These are phyloP conservation scores for Lactifluus volemus DNA, from an alignment of 768 basidiomycete genomes.

Conservation along the genomic window DNA sequence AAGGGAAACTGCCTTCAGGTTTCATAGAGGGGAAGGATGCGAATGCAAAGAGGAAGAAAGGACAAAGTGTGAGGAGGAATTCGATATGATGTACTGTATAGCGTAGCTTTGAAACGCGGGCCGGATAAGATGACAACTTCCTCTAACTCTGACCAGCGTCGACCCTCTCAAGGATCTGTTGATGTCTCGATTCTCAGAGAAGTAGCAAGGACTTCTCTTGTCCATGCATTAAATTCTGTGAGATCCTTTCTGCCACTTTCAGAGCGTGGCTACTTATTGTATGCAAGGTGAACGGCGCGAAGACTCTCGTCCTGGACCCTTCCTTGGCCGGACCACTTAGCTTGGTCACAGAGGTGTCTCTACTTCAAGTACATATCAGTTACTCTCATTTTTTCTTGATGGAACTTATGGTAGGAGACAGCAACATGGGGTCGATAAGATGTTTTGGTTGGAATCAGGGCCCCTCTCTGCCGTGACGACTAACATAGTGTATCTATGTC, in stretches of 20 bases:
- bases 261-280: not conserved
- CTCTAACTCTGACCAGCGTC: conserved; percentile 26
- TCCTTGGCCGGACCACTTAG: conserved; percentile 86
- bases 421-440: conserved; percentile 99
- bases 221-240: conserved; percentile 82
- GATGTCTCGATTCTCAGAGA: conserved; percentile 68
- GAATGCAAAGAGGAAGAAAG: conserved; percentile 45
- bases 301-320: conserved; percentile 92
- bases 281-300: conserved; percentile 77
- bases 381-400: not conserved
- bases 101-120: not conserved
- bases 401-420: conserved; percentile 26
- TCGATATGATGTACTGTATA: conserved; percentile 35
- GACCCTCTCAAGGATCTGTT: conserved; percentile 33
- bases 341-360: conserved; percentile 87
- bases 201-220: conserved; percentile 66
- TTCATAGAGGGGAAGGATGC: conserved; percentile 52
- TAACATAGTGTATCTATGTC: conserved; percentile 89
- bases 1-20: conserved; percentile 74
- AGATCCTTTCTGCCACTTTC: not conserved
- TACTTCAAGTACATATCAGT: conserved; percentile 63
- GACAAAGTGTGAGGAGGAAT: conserved; percentile 69
- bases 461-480: conserved; percentile 74
- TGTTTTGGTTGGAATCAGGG: conserved; percentile 97
- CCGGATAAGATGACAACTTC: conserved; percentile 19